These are phyloP conservation scores for Stylosanthes scabra DNA, from an alignment of 331 rosid species.

Conservation along the genomic window DNA sequence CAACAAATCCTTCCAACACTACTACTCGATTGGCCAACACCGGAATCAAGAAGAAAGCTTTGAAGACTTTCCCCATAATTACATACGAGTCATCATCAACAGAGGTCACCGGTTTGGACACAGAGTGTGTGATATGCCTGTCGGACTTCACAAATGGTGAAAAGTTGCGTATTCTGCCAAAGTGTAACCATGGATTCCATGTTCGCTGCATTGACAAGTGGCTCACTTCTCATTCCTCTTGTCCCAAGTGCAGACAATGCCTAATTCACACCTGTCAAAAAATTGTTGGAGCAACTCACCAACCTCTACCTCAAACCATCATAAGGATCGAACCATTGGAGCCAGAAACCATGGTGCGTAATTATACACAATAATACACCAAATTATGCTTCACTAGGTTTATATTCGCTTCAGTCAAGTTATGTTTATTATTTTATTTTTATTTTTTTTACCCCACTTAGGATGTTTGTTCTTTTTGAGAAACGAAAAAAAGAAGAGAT, in stretches of 20 bases:
- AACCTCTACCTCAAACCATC: slow-evolving; percentile 48
- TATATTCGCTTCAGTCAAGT: slow-evolving; percentile 12
- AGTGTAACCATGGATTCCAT: slow-evolving; percentile 91
- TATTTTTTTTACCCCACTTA: background rate
- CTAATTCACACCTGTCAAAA: slow-evolving; percentile 75
- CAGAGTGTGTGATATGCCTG: slow-evolving; percentile 82
- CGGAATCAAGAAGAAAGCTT: slow-evolving; percentile 82
- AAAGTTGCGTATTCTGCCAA: slow-evolving; percentile 73
- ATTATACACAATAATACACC: slow-evolving; percentile 10
- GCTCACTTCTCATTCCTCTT: slow-evolving; percentile 86
- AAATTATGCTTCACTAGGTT: too few relatives aligned
- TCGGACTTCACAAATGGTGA: slow-evolving; percentile 72
- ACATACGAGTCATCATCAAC: slow-evolving; percentile 53
- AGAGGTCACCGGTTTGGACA: slow-evolving; percentile 57
- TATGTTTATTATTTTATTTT: slow-evolving; percentile 5
- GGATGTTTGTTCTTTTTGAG: slow-evolving; percentile 1
- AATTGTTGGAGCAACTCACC: slow-evolving; percentile 49
- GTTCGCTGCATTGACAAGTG: slow-evolving; percentile 90
- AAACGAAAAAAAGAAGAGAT: background rate
- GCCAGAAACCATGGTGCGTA: slow-evolving; percentile 61
- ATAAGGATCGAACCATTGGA: slow-evolving; percentile 63
- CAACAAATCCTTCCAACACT: too few relatives aligned
- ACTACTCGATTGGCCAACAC: slow-evolving; percentile 35
- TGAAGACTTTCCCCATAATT: slow-evolving; percentile 67
- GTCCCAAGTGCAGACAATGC: slow-evolving; percentile 93